Conservation (phyloP, 306 rosid species). For the Amphicarpaea edgeworthii region DNA sequence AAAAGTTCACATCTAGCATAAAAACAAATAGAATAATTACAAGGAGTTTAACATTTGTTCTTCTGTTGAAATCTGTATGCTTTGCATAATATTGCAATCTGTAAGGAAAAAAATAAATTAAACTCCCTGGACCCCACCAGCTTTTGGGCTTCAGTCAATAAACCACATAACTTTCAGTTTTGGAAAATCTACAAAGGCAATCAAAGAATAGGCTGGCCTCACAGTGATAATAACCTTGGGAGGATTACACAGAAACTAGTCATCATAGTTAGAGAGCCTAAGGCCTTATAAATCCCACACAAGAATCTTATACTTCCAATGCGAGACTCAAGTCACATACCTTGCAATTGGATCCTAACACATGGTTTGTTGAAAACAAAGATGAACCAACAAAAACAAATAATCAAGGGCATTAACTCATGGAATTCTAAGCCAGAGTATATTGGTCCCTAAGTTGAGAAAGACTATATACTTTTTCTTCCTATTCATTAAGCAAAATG, state of each 20-base stretch:
- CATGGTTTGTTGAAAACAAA: not conserved
- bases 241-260: not conserved
- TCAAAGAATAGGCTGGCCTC: not conserved
- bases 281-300: not conserved
- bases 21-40: constrained; percentile 30
- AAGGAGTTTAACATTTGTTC: constrained; percentile 12
- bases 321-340: not conserved
- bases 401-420: not conserved
- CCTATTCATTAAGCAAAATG: not conserved
- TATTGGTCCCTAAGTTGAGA: constrained; percentile 9
- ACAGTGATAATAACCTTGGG: not conserved
- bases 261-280: not conserved
- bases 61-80: constrained; percentile 23
- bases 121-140: constrained; percentile 5
- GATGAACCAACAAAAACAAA: not conserved
- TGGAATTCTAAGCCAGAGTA: not conserved
- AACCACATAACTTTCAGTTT: constrained; percentile 1
- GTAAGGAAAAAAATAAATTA: not conserved
- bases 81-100: constrained; percentile 12
- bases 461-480: not conserved
- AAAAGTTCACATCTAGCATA: constrained; percentile 28
- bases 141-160: not conserved
- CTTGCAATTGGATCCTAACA: constrained; percentile 1
- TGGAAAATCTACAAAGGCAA: not conserved
- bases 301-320: not conserved